Percentiles rank a stretch among this genome's conserved stretches.
phyloP scores from a whole-genome alignment of 805 yeast species.

The Wickerhamomyces hampshirensis region DNA sequence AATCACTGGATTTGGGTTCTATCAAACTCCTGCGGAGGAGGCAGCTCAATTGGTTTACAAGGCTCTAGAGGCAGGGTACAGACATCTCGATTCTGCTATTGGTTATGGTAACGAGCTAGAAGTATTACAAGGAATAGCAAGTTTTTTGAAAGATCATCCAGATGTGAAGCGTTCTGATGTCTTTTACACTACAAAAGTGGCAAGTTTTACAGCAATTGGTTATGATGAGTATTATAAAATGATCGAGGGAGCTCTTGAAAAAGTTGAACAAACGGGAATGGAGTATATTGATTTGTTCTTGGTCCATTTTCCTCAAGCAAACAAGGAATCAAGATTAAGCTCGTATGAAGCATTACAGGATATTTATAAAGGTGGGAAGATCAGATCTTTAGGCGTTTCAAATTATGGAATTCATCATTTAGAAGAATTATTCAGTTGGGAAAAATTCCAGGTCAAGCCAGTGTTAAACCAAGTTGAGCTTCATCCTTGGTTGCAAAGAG shows the following conservation, averaged over 20 bases:
- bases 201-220: conserved; percentile 35
- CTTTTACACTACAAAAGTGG: conserved; percentile 69
- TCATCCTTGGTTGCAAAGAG: conserved; percentile 19
- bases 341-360: conserved; percentile 75
- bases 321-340: conserved; percentile 42
- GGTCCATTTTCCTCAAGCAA: conserved; percentile 59
- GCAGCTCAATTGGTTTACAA: conserved; percentile 40
- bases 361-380: conserved; percentile 51
- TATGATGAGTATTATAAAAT: conserved; percentile 52
- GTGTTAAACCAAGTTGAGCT: conserved; percentile 59
- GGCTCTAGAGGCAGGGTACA: conserved; percentile 63
- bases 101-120: conserved; percentile 62
- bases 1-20: conserved; percentile 68
- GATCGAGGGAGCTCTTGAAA: conserved; percentile 27
- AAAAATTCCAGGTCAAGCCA: conserved; percentile 48
- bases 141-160: conserved; percentile 40
- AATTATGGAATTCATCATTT: conserved; percentile 62
- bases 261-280: conserved; percentile 20
- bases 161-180: conserved; percentile 57
- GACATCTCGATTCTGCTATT: conserved; percentile 72
- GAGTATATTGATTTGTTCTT: conserved; percentile 70
- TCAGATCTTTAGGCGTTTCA: conserved; percentile 76
- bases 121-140: conserved; percentile 57
- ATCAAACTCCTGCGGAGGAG: conserved; percentile 39
- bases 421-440: conserved; percentile 56